A percentile compares a stretch with the other conserved stretches of the same genome.
These are phyloP conservation scores for Fragaria vesca DNA, from an alignment of 306 rosid genomes.

Conservation along the genomic window DNA sequence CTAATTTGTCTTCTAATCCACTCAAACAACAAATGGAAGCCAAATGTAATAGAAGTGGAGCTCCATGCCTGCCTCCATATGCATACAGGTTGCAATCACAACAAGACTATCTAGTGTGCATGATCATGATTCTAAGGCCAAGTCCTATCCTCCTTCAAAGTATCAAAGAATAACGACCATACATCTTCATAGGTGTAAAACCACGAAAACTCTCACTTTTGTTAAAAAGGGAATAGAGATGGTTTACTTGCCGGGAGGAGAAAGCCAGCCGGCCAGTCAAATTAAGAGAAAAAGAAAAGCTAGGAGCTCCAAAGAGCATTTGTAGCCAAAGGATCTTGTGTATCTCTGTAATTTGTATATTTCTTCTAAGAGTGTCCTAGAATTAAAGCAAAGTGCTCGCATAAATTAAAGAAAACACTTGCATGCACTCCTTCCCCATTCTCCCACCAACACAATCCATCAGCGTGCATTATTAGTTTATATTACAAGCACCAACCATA, in stretches of 20 bases:
- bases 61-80: not conserved
- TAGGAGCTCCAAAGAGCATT: not conserved
- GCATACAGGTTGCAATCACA: not conserved
- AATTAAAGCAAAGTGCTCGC: conserved; percentile 18
- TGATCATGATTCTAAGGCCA: not conserved
- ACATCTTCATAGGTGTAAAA: not conserved
- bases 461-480: conserved; percentile 29
- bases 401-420: not conserved
- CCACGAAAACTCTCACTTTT: conserved; percentile 29
- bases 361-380: conserved; percentile 22
- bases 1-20: conserved; percentile 9
- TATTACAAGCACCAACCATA: conserved; percentile 28
- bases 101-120: not conserved
- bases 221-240: not conserved
- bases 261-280: conserved; percentile 26
- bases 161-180: conserved; percentile 3
- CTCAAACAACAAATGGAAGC: not conserved
- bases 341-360: not conserved
- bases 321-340: not conserved
- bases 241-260: conserved; percentile 48
- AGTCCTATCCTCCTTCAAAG: not conserved
- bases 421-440: conserved; percentile 29
- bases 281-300: conserved; percentile 2
- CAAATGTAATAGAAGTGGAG: conserved; percentile 8
- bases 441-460: conserved; percentile 21